Base-by-base conservation (phyloP, 208 protist species). In the Leishmania arabica region DNA sequence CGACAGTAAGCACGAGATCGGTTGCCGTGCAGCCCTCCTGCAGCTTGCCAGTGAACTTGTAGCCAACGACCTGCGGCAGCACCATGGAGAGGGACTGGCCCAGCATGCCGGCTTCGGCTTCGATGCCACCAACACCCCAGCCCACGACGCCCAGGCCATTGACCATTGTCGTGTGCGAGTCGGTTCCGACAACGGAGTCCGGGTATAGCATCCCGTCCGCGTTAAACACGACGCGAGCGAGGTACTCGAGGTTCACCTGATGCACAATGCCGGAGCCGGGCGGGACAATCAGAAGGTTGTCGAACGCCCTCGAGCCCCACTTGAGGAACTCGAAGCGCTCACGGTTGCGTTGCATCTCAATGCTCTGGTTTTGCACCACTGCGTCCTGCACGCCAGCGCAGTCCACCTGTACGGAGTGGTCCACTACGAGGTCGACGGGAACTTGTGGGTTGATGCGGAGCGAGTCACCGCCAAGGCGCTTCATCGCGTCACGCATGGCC, bases 311-410 rank as follows among this genome's bases (percentile, higher is more conserved):
- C 76, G 95, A 96, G 81, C 98, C 97, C 98, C 98, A 99, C 84
- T 99, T 99, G 53, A 99, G 95, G 83, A 99, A 99, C 81, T 92
- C 88, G 86, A 99, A 99, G 79, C 98, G 94, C 91, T 99, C 98
- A 60, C 82, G 82, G 88, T 99, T 99, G 85, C 98, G 93, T 64
- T 98, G 80, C 89, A 99, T 98, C 90, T 99, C 98, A 68, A 98
- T 93, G 62, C 95, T 84, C 87, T 98, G 89, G 87, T 99, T 99
- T 81, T 94, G 79, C 81, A 94, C 82, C 42, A 96, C 89, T 34
- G 98, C 96, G 64, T 94, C 93, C 13, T 70, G 68, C 75, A 78
- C 88, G 65, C 95, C 93, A 27, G 88, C 87, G 76, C 86, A 90
- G 83, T 98, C 94, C 31, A 99, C 98, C 88, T 99, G 97, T 31